Percentiles rank a stretch among this genome's conserved stretches.
Evolutionary conservation across 495 filamentous ascomycete genomes (phyloP).

Genomic region (Margaritispora aquatica): DNA sequence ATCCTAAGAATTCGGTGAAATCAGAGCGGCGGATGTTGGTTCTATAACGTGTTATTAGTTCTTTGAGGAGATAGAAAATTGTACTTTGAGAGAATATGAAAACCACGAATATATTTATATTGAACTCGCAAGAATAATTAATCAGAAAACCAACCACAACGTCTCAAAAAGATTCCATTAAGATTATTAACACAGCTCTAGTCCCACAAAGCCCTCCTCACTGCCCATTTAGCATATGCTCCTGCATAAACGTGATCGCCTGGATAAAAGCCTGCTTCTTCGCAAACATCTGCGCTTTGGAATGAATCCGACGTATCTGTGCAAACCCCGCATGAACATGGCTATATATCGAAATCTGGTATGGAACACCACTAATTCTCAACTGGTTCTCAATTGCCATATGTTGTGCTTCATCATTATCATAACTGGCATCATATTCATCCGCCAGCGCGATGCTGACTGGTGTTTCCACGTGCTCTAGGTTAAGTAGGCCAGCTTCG

Average conservation of each 20-base stretch:
- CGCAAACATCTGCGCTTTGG: conserved; percentile 58
- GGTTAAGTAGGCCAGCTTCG: background rate
- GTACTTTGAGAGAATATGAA: too few species aligned
- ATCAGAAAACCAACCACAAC: too few species aligned
- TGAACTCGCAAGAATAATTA: too few species aligned
- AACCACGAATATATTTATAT: too few species aligned
- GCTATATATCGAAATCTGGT: conserved; percentile 75
- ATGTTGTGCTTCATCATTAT: conserved; percentile 38
- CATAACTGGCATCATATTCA: conserved; percentile 41
- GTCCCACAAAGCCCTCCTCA: background rate
- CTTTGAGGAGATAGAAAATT: too few species aligned
- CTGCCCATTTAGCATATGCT: background rate
- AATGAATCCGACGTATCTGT: conserved; percentile 55
- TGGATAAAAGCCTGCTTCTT: conserved; percentile 82
- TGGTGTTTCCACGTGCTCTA: conserved; percentile 50
- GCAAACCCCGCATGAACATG: conserved; percentile 73
- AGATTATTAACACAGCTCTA: too few species aligned
- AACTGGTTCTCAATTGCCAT: conserved; percentile 39
- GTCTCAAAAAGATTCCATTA: too few species aligned
- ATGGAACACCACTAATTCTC: conserved; percentile 54
- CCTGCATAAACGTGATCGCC: conserved; percentile 52
- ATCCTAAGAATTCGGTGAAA: too few species aligned
- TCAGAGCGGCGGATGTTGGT: too few species aligned
- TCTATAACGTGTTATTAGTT: too few species aligned
- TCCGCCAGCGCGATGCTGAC: conserved; percentile 72